phyloP scores from a whole-genome alignment of 495 filamentous ascomycete species.

The Talaromyces proteolyticus region DNA sequence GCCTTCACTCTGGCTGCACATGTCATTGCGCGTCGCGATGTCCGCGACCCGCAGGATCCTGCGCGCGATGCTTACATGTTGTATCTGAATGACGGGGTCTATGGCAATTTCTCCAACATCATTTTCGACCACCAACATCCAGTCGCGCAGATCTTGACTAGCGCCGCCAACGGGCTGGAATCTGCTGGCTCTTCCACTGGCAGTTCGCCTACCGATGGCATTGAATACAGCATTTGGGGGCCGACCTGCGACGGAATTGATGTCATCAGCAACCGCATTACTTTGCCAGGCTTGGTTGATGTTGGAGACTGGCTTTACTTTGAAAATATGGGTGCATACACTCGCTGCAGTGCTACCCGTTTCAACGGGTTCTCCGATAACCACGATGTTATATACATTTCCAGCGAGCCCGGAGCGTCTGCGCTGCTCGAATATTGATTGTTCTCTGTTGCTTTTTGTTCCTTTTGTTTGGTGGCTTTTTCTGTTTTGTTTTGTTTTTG shows the following conservation, averaged over 20 bases:
- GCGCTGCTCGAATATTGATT: conserved; percentile 59
- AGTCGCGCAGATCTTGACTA: conserved; percentile 70
- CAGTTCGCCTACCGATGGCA: conserved; percentile 16
- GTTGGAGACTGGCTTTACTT: conserved; percentile 98
- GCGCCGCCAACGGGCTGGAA: conserved; percentile 34
- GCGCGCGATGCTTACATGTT: conserved; percentile 77
- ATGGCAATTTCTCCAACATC: conserved; percentile 97
- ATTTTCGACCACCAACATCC: conserved; percentile 98
- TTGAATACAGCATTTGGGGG: conserved; percentile 91
- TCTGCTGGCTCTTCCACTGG: conserved; percentile 34
- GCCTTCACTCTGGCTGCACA: conserved; percentile 92
- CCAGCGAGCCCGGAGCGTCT: conserved; percentile 80
- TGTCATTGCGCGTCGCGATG: conserved; percentile 90
- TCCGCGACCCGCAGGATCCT: conserved; percentile 52
- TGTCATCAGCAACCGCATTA: conserved; percentile 73
- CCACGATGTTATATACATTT: conserved; percentile 90
- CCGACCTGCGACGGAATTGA: conserved; percentile 98
- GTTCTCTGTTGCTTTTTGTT: background rate
- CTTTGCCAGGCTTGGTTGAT: conserved; percentile 66
- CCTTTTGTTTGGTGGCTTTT: background rate
- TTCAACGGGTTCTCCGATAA: conserved; percentile 98
- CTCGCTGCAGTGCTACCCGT: conserved; percentile 89
- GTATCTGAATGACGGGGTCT: conserved; percentile 94
- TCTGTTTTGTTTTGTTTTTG: background rate
- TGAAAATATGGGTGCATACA: conserved; percentile 98